Evolutionary conservation across 2,329 filamentous ascomycete genomes (phyloP).

Genomic region (Penicillium sp.): DNA sequence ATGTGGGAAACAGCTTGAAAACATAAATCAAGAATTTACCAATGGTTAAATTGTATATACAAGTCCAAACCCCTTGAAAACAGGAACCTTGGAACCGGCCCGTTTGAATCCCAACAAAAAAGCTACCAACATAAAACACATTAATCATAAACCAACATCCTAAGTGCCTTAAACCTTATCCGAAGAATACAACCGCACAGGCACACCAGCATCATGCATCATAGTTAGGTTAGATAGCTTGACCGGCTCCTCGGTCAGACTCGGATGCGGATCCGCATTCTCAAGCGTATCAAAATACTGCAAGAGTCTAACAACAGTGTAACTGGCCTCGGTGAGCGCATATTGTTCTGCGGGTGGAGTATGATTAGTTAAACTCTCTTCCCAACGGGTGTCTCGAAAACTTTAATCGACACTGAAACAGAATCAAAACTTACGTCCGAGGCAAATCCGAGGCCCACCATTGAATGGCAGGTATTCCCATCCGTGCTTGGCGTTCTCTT

Average conservation of each 20-base stretch:
- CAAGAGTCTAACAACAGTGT: constrained; percentile 39
- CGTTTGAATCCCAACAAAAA: not conserved
- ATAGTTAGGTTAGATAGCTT: constrained; percentile 33
- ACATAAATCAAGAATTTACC: not conserved
- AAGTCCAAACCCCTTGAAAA: not conserved
- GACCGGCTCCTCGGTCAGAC: constrained; percentile 24
- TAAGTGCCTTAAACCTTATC: not conserved
- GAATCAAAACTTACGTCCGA: constrained; percentile 35
- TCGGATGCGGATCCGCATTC: constrained; percentile 32
- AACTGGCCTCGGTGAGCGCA: constrained; percentile 44
- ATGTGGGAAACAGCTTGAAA: not conserved
- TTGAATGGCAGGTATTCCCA: constrained; percentile 42
- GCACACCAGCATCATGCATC: constrained; percentile 34
- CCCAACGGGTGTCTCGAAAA: not conserved
- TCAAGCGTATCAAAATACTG: constrained; percentile 40
- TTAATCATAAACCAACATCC: not conserved
- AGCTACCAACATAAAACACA: not conserved
- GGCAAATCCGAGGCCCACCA: constrained; percentile 39
- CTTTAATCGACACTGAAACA: not conserved
- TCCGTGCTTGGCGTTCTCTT: constrained; percentile 31
- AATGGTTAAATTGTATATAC: not conserved
- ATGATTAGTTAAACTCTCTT: not conserved
- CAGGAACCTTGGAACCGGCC: too few relatives aligned
- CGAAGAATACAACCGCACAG: constrained; percentile 27
- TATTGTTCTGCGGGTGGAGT: constrained; percentile 40